Evolutionary conservation across 2,329 filamentous ascomycete genomes (phyloP).

Genomic region (Akanthomyces uredinophilus): DNA sequence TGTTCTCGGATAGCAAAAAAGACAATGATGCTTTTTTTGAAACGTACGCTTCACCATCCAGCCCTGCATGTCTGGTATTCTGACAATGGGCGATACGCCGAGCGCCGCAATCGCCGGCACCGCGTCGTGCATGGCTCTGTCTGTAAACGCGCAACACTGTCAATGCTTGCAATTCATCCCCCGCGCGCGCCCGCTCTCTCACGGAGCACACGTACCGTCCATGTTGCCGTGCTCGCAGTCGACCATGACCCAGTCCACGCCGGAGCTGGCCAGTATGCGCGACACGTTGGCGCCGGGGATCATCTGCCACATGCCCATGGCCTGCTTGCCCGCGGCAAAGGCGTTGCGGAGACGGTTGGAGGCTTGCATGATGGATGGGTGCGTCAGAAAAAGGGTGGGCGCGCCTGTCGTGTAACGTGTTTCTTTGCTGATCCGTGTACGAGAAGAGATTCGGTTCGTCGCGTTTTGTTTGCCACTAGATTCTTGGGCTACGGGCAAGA

Average conservation of each 20-base stretch:
- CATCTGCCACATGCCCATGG: constrained; percentile 60
- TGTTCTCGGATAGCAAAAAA: too few relatives aligned
- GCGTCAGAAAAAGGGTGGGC: constrained; percentile 5
- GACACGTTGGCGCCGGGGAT: constrained; percentile 56
- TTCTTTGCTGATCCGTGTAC: neutral
- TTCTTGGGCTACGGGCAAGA: neutral
- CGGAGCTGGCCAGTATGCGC: constrained; percentile 53
- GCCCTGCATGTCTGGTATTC: constrained; percentile 48
- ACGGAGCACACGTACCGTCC: constrained; percentile 30
- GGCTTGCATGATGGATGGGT: constrained; percentile 31
- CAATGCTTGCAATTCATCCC: neutral
- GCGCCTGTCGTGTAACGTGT: neutral
- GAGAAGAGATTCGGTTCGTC: neutral
- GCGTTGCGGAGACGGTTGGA: constrained; percentile 45
- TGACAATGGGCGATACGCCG: constrained; percentile 50
- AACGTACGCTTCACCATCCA: constrained; percentile 52
- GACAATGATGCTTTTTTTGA: neutral
- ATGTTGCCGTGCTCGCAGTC: constrained; percentile 51
- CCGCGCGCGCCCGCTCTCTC: neutral
- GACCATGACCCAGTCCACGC: constrained; percentile 62
- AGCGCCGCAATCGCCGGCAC: constrained; percentile 49
- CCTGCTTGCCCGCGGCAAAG: constrained; percentile 43
- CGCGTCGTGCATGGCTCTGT: constrained; percentile 48
- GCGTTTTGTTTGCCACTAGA: neutral
- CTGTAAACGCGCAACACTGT: constrained; percentile 20